Evolutionary conservation across 2,329 filamentous ascomycete species (phyloP), one percentile per base, ranked within the genome.

Genomic region (Fusarium equiseti): DNA sequence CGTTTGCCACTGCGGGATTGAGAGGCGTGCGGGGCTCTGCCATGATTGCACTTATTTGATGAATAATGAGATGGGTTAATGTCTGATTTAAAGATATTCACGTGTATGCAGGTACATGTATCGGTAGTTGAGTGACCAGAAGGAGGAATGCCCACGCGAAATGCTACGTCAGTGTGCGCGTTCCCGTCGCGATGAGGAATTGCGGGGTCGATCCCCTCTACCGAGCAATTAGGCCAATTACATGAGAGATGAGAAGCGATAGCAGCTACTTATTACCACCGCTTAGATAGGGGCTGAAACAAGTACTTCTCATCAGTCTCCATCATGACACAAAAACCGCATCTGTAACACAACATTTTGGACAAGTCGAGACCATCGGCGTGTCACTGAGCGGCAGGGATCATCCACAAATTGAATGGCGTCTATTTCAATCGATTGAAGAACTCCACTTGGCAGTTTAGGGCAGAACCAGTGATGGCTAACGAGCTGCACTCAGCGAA

Each of bases 181-280:
- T 38, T 38, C 32, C 6, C 18, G 32, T 38, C 35, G 35, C 18
- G 35, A n/a, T n/a, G 18, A n/a, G 4, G 6, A 4, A 10, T 4
- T 38, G 6, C 18, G 35, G 35, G 35, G 35, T 38, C 35, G 4
- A 1, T 11, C 0, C 3, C 1, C 0, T 11, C 4, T 11, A 6
- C 10, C 4, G 9, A 3, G 16, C 35, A 38, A 38, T 38, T 18
- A n/a, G 9, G 1, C 35, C 35, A 38, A 38, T 38, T 18, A n/a
- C 10, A 7, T 2, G 4, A n/a, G 10, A 18, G 18, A 12, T 38
- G 5, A 4, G 0, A 11, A n/a, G 10, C 35, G 10, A n/a, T 38
- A 38, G 35, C 6, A 38, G 18, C 10, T 38, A 38, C 35, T 31
- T 31, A 20, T 20, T 20, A 20, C 20, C 20, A 20, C 20, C 20